phyloP scores from a whole-genome alignment of 2,329 filamentous ascomycete species.

The Cercospora berteroae region DNA sequence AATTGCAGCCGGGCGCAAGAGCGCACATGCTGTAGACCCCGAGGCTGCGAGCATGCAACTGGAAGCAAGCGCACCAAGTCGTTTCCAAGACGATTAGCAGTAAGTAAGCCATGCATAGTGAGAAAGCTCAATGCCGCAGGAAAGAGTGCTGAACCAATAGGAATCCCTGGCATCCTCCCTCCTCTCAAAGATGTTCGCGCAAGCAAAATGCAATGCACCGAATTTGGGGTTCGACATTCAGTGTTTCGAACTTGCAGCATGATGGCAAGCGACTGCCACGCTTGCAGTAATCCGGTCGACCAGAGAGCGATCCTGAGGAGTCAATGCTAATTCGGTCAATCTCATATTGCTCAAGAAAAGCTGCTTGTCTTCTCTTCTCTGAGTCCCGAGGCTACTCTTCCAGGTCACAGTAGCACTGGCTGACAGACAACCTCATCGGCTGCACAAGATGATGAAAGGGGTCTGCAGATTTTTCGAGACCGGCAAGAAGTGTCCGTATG shows the following conservation, averaged over 20 bases:
- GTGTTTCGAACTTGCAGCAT: neutral
- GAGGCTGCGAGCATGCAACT: neutral
- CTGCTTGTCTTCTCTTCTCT: neutral
- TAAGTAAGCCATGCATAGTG: neutral
- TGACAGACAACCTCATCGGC: neutral
- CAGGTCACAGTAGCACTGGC: neutral
- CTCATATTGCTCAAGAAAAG: neutral
- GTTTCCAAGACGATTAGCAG: neutral
- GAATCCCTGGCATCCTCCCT: neutral
- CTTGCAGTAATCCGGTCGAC: neutral
- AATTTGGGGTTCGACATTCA: neutral
- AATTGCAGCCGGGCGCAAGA: neutral
- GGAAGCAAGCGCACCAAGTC: neutral
- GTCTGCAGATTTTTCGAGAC: neutral
- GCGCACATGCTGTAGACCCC: neutral
- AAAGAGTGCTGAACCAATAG: neutral
- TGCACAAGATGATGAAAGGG: neutral
- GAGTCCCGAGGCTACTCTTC: neutral
- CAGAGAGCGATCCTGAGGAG: neutral
- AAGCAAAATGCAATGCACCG: neutral
- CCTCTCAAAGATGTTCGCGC: neutral
- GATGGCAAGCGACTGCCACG: neutral
- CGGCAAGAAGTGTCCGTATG: neutral
- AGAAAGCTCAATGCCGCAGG: neutral
- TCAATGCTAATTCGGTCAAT: neutral